Percentiles rank a stretch among this genome's conserved stretches.
Conservation (phyloP, 352 stramenopile genomes). For the Globisporangium viniferum region DNA sequence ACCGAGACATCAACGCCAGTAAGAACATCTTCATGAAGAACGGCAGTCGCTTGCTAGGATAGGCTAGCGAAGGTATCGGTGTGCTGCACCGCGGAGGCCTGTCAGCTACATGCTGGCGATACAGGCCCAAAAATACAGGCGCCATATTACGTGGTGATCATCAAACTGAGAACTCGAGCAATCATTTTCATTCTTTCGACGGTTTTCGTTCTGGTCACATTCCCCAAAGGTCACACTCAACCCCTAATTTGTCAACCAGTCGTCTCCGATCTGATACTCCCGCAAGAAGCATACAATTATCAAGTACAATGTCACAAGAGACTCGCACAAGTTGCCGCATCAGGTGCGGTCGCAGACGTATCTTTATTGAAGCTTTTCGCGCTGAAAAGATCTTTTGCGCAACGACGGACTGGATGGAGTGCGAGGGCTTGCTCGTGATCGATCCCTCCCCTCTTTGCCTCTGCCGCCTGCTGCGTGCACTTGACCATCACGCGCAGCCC, state of each 20-base stretch:
- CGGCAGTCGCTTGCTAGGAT: no score
- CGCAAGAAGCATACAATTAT: not conserved
- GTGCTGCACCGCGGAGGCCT: no score
- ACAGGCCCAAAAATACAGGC: no score
- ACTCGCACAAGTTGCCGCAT: constrained; percentile 5
- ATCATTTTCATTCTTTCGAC: constrained; percentile 9
- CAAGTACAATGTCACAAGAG: not conserved
- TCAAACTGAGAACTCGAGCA: not conserved
- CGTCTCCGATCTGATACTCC: constrained; percentile 3
- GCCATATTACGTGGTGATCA: not conserved
- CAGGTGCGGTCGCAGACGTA: constrained; percentile 3
- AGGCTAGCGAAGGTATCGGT: no score
- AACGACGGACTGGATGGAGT: not conserved
- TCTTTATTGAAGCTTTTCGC: constrained; percentile 23
- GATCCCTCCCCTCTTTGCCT: not conserved
- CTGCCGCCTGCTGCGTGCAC: not conserved
- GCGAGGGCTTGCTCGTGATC: not conserved
- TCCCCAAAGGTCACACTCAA: not conserved
- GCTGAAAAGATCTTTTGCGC: constrained; percentile 13
- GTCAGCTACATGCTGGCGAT: no score
- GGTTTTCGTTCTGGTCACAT: not conserved
- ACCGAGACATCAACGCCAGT: no score
- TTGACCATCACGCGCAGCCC: not conserved
- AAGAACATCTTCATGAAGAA: no score
- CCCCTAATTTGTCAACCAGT: not conserved